Base-by-base conservation (phyloP, 495 filamentous ascomycete species). In the Mytilinidion resinicola region DNA sequence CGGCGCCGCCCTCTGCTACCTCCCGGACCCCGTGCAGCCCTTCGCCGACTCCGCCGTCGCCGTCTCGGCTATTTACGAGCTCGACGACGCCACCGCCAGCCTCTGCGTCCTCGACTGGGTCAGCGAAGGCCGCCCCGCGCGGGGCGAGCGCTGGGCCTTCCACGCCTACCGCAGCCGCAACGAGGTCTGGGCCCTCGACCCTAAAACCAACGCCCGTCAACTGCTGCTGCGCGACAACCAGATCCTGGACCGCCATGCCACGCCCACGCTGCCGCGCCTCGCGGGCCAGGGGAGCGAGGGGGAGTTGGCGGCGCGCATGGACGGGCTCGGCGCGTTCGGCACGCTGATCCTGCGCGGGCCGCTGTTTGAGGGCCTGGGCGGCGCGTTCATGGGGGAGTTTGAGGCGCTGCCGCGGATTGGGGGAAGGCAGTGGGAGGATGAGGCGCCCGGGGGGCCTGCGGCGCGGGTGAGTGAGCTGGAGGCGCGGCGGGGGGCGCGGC, bases 21-120 rank as follows among this genome's bases (percentile, higher is more conserved):
- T 96, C n/a, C 95, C 95, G 0, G 93, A 98, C 68, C 92, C 93
- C 1, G 84, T 93, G 3, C 95, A 96, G 63, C 93, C 93, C 8
- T 96, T 92, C 70, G 82, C 78, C 39, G 78, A 76, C 50, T 92
- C 88, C 62, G 78, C 85, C 25, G 96, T 95, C 68, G 84, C 86
- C 57, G 92, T 96, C 70, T 73, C 73, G 9, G 93, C 97, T 66
- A 78, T 81, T 30, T 93, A 96, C 67, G 77, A 78, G 9, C 63
- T 96, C 9, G 66, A 30, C 25, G 6, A 2, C 25, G 3, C 25
- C 25, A 6, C 25, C 3, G 25, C 25, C 3, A 85, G 76, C 60
- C 73, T 97, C 15, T 91, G 91, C 66, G 75, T 96, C 2, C 74
- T 95, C 41, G 93, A 98, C 69, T 98, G 93, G 93, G 89, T 96